phyloP scores from a whole-genome alignment of 163 green algal species.

The Chloromonas sp. region DNA sequence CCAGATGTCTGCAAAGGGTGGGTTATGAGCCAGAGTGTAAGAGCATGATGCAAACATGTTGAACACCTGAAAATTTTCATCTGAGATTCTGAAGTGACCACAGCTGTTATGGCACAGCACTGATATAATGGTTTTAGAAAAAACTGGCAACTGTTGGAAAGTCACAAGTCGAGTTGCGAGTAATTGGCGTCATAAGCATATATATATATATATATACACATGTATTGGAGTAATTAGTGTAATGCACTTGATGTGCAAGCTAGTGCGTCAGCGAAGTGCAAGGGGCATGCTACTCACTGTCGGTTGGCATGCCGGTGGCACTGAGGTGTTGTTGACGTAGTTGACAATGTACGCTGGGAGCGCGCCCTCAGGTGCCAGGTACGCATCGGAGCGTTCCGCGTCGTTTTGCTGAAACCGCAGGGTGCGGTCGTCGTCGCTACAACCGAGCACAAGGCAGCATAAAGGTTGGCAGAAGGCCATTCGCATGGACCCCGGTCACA shows the following conservation, averaged over 20 bases:
- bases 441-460: background rate
- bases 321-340: slow-evolving; percentile 4
- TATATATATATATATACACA: too few species aligned
- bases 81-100: background rate
- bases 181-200: too few species aligned
- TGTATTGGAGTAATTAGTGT: too few species aligned
- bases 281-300: too few species aligned
- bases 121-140: too few species aligned
- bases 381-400: slow-evolving; percentile 58
- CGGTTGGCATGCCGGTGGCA: background rate
- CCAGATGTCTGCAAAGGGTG: background rate
- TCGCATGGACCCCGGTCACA: background rate
- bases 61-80: background rate
- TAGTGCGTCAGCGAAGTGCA: too few species aligned
- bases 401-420: slow-evolving; percentile 68
- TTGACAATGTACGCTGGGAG: slow-evolving; percentile 1
- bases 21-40: background rate
- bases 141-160: too few species aligned
- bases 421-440: slow-evolving; percentile 11
- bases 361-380: slow-evolving; percentile 1
- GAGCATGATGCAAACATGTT: background rate
- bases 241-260: too few species aligned
- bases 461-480: background rate
- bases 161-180: too few species aligned
- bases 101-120: background rate